phyloP scores from a whole-genome alignment of 257 asterid species.

The Osmanthus fragrans region DNA sequence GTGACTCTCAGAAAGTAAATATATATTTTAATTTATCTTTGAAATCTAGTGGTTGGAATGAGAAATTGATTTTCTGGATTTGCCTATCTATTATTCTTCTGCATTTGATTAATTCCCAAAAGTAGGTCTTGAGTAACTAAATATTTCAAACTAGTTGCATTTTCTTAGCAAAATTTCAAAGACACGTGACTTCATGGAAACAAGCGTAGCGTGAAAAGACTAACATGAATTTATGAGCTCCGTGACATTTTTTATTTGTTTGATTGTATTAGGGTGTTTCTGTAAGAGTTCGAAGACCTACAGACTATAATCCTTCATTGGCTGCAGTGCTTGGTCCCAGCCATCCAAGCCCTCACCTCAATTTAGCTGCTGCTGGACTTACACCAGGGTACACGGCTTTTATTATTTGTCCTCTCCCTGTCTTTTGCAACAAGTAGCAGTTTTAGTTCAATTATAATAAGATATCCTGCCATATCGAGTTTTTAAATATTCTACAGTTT shows the following conservation, averaged over 20 bases:
- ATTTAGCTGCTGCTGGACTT: slow-evolving; percentile 62
- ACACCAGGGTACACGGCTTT: slow-evolving; percentile 48
- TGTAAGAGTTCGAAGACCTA: slow-evolving; percentile 59
- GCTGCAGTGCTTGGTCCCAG: slow-evolving; percentile 68
- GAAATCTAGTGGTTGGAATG: background rate
- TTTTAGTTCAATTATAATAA: background rate
- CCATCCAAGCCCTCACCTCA: slow-evolving; percentile 59
- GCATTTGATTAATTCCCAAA: background rate
- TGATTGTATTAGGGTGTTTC: slow-evolving; percentile 45
- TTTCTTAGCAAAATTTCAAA: background rate
- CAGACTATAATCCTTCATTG: slow-evolving; percentile 55
- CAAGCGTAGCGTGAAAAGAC: background rate
- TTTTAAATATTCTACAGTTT: background rate
- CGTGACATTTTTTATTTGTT: slow-evolving; percentile 8
- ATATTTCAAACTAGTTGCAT: background rate
- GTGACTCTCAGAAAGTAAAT: background rate
- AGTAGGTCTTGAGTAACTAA: background rate
- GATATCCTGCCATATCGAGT: background rate
- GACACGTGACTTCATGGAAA: background rate
- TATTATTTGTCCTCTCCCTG: background rate
- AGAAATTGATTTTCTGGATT: no score
- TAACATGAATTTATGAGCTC: slow-evolving; percentile 17
- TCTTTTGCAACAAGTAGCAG: background rate
- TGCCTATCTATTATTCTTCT: background rate
- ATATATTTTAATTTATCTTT: background rate